A percentile compares a stretch with the other conserved stretches of the same genome.
Evolutionary conservation across 345 rosid genomes (phyloP).

Genomic region (Noccaea bulbosa): DNA sequence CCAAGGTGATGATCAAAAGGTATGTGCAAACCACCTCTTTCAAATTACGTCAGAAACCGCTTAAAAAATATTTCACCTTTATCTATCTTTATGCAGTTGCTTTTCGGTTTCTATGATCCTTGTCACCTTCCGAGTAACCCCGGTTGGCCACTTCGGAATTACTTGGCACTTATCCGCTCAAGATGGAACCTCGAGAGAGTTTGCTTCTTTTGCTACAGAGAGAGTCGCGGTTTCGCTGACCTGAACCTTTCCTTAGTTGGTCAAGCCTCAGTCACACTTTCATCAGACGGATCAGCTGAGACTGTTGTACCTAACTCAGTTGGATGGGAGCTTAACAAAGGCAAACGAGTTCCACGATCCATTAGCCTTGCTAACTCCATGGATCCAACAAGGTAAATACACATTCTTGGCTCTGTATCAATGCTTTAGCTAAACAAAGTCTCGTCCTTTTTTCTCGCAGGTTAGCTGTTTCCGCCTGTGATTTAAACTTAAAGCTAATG

Average conservation of each 20-base stretch:
- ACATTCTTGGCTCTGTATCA: slow-evolving; percentile 4
- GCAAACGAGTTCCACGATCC: slow-evolving; percentile 60
- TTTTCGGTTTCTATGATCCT: slow-evolving; percentile 89
- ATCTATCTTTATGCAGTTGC: slow-evolving; percentile 55
- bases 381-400: slow-evolving; percentile 80
- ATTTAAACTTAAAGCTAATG: slow-evolving; percentile 94
- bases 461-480: slow-evolving; percentile 89
- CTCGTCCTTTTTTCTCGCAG: slow-evolving; percentile 43
- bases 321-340: slow-evolving; percentile 89
- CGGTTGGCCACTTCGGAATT: slow-evolving; percentile 98
- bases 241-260: slow-evolving; percentile 80
- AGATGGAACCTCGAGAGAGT: slow-evolving; percentile 76
- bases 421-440: slow-evolving; percentile 25
- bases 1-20: slow-evolving; percentile 72
- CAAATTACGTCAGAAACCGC: not conserved
- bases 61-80: not conserved
- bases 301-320: slow-evolving; percentile 67
- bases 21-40: slow-evolving; percentile 42
- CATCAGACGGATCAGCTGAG: slow-evolving; percentile 64
- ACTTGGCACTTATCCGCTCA: slow-evolving; percentile 69
- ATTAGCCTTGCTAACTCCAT: slow-evolving; percentile 86
- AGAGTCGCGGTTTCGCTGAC: slow-evolving; percentile 90
- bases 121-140: slow-evolving; percentile 89
- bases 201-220: slow-evolving; percentile 83
- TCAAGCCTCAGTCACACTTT: slow-evolving; percentile 60